Evolutionary conservation across 345 rosid genomes (phyloP), one percentile per base, ranked within the genome.

Genomic region (Fremontodendron californicum): DNA sequence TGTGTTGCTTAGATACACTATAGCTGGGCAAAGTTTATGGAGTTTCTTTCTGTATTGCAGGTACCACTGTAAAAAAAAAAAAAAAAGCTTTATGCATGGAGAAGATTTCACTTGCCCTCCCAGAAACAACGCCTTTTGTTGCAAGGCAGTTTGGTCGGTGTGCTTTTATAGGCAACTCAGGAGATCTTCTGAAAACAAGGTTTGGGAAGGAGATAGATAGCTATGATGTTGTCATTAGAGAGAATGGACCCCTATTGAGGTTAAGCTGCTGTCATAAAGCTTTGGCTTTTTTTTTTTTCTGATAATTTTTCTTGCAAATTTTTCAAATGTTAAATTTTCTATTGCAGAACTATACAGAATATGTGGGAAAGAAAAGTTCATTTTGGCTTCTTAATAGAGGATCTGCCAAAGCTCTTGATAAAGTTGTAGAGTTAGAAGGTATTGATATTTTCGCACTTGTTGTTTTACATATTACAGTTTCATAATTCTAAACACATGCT

Each of bases 401-500:
- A 75, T 90, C 98, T 79, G 96, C 99, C 58, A 93, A 95, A 93
- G 98, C 99, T 77, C 96, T 92, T 66, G 99, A 95, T 84, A 93
- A 95, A 86, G 98, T 95, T 79, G 94, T 90, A 62, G 99, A 93
- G 85, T 88, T 95, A 75, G 98, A 93, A 84, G 96, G 99, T 95
- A 90, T 75, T 61, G 63, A n/a, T 61, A 62, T 21, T 46, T 13
- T 33, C 52, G 16, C 40, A 7, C 64, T 71, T 82, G 19, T 79
- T 57, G 39, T n/a, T 61, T 61, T 29, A 61, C 65, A 29, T 82
- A 49, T 55, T 29, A 18, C 12, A 25, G 2, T 27, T 55, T 45
- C 67, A 68, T 61, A 45, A 57, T 78, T 40, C 11, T 49, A 62
- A 66, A 16, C 13, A 72, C 67, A 75, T 43, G 10, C 80, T 81